Base-by-base conservation (phyloP, 2,329 filamentous ascomycete genomes). In the Macrophomina pseudophaseolina region DNA sequence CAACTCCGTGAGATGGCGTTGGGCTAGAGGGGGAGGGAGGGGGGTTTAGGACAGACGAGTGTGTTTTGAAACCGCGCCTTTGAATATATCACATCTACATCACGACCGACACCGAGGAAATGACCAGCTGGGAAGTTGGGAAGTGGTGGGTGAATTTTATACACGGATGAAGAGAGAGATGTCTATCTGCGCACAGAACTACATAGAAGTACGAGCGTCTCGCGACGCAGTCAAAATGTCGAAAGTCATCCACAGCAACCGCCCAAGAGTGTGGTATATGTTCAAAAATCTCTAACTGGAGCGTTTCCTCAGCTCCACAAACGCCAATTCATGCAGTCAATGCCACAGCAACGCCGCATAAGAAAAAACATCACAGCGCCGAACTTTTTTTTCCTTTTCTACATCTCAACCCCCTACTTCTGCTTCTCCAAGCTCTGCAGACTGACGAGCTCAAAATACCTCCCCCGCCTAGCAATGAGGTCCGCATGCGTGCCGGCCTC, bases 401-500 rank as follows among this genome's bases (percentile, higher is more conserved):
- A 11, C 4, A n/a, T 30, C 5, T 30, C 30, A 11, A 8, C 14
- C 18, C 11, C 28, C 16, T 49, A 65, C 8, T 58, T 38, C 30
- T 54, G 48, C 56, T 63, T 66, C 49, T 66, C 66, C 59, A 67
- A 67, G 38, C 60, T 67, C 66, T 67, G 66, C 49, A 67, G 33
- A 35, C 60, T 67, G 32, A 58, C 66, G 23, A 67, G 51, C 42
- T 67, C 66, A 23, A 67, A 67, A 30, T 67, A 67, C 14, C 66
- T 38, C 32, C 66, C 66, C 7, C 44, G 38, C 28, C 28, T 56
- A 2, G 40, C 35, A 16, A 58, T 16, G 32, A 67, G 35, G 33
- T 67, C 66, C 12, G 11, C 40, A 23, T 97, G 93, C 5, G 90
- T 94, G 9, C 93, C 93, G 70, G 87, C 84, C 81, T 97, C 93